Evolutionary conservation across 2,329 filamentous ascomycete species (phyloP).

Genomic region (Pseudogymnoascus sp.): DNA sequence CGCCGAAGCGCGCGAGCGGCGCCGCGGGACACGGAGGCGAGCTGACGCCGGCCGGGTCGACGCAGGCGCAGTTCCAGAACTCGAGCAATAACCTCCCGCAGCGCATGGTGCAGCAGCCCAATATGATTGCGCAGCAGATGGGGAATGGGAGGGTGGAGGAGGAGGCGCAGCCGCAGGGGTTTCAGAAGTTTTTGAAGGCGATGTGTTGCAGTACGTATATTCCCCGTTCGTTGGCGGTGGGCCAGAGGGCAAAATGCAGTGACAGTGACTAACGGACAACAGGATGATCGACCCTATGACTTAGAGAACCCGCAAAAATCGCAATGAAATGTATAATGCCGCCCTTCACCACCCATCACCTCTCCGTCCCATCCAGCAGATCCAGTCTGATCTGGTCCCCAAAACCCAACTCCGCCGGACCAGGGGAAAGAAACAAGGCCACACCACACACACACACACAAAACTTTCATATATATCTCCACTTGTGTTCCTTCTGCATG

Average conservation of each 20-base stretch:
- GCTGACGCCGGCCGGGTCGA: constrained; percentile 79
- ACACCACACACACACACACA: not conserved
- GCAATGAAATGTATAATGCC: not conserved
- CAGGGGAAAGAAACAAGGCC: not conserved
- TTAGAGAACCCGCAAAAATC: not conserved
- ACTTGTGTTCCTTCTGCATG: not conserved
- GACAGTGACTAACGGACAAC: not conserved
- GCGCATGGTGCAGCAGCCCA: constrained; percentile 52
- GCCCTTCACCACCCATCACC: not conserved
- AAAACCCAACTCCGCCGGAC: not conserved
- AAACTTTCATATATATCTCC: not conserved
- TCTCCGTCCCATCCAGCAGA: not conserved
- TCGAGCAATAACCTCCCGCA: constrained; percentile 79
- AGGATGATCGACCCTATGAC: not conserved
- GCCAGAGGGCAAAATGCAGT: not conserved
- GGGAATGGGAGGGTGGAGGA: constrained; percentile 45
- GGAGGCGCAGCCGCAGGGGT: constrained; percentile 69
- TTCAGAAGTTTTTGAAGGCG: constrained; percentile 88
- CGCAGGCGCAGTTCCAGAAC: constrained; percentile 93
- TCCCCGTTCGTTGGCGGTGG: not conserved
- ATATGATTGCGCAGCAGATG: constrained; percentile 49
- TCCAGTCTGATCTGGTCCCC: not conserved
- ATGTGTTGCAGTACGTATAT: constrained; percentile 72
- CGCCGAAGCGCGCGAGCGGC: constrained; percentile 69
- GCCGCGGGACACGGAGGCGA: constrained; percentile 62